Base-by-base conservation (phyloP, 371 early-diverging fungal species). In the Mucor piriformis region DNA sequence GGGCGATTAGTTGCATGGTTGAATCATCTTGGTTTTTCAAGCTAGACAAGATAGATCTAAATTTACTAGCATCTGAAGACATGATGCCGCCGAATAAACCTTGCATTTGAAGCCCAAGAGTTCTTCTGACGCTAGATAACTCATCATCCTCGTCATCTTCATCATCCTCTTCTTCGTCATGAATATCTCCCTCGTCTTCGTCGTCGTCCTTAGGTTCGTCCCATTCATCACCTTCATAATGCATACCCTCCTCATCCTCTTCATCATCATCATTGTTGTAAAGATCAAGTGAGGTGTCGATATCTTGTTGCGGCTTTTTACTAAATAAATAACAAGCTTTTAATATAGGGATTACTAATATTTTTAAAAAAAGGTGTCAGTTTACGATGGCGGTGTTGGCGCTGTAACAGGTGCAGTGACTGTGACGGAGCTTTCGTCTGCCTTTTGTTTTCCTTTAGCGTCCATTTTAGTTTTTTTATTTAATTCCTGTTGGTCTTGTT, bases 1-100 rank as follows among this genome's bases (percentile, higher is more conserved):
- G 70, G 0, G 87, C 87, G 29, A 88, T 72, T 8, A 90, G 61
- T 57, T 87, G 88, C 63, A 82, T 72, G 1, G 87, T 81, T 15
- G 84, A 83, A 53, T 89, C 88, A 37, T 82, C 79, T 29, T 65
- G 61, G 33, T 72, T 73, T 27, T 73, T 74, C 4, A 88, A 74
- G 38, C 73, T 80, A 24, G 69, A 50, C 11, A 88, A 66, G 21
- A 88, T 83, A 3, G 82, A 67, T 15, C 75, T 76, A 37, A 83
- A 61, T 37, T 75, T 67, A 25, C 73, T 64, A 16, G 72, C 69
- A 52, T 76, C 69, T 27, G 79, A 78, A 2, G 82, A 77, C 46
- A 79, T 71, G 34, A 76, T 70, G 46, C 71, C 78, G 24, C 73
- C 73, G 57, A 81, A 77, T 12, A 80, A 58, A 12, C 80, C 64